Percentiles rank a stretch among this genome's conserved stretches.
These are phyloP conservation scores for Conoideocrella luteorostrata DNA, from an alignment of 2,329 filamentous ascomycete genomes.

Conservation along the genomic window DNA sequence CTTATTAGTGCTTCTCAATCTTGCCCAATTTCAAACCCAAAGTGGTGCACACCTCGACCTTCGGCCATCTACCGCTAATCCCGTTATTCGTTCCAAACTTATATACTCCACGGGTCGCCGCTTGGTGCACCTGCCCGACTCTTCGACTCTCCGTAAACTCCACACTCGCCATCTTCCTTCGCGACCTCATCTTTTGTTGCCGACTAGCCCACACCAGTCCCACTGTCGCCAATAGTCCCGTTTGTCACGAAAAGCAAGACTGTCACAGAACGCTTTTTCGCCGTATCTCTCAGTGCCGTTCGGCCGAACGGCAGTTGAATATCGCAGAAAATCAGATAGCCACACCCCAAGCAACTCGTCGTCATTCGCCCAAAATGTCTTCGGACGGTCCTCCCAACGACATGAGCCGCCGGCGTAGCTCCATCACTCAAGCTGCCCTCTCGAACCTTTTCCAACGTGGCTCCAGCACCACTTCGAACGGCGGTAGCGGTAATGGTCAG, in stretches of 20 bases:
- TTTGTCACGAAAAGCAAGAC: no score
- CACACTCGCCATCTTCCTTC: background rate
- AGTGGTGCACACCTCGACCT: background rate
- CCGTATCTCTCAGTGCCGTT: background rate
- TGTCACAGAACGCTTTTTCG: no score
- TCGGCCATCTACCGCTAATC: background rate
- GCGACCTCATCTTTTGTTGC: background rate
- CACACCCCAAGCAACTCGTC: background rate
- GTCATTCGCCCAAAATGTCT: slow-evolving; percentile 21
- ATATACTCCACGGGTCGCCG: background rate
- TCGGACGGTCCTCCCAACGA: slow-evolving; percentile 28
- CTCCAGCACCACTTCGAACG: slow-evolving; percentile 38
- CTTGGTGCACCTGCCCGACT: background rate
- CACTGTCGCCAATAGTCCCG: background rate
- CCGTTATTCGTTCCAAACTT: background rate
- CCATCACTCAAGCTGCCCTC: slow-evolving; percentile 50
- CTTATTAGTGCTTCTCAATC: background rate
- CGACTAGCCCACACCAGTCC: no score
- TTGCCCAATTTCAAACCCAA: background rate
- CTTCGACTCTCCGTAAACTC: background rate
- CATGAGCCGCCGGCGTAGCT: slow-evolving; percentile 45
- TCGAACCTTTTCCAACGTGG: slow-evolving; percentile 54
- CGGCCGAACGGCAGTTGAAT: slow-evolving; percentile 8
- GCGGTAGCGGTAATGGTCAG: slow-evolving; percentile 31
- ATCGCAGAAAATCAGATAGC: background rate